Percentiles rank a stretch among this genome's conserved stretches.
phyloP scores from a whole-genome alignment of 2,329 filamentous ascomycete genomes.

The Dactylellina sp. region DNA sequence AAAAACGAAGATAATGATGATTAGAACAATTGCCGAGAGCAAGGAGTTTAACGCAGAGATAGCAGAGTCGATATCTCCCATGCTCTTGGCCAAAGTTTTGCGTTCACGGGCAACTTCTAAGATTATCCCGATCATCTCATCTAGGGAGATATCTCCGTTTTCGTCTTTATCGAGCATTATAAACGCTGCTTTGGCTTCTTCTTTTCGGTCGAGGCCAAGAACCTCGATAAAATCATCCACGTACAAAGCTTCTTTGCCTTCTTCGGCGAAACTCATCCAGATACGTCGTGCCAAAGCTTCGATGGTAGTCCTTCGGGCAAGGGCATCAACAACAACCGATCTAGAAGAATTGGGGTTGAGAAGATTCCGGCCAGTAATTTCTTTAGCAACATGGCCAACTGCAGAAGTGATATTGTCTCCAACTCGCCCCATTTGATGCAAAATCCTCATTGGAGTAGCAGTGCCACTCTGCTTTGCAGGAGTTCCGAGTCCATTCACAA shows the following conservation, averaged over 20 bases:
- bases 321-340: slow-evolving; percentile 86
- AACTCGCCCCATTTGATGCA: slow-evolving; percentile 78
- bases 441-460: slow-evolving; percentile 81
- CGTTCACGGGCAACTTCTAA: slow-evolving; percentile 85
- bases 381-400: slow-evolving; percentile 91
- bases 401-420: slow-evolving; percentile 94
- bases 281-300: slow-evolving; percentile 86
- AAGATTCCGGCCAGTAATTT: slow-evolving; percentile 90
- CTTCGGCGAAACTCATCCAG: slow-evolving; percentile 98
- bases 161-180: slow-evolving; percentile 81
- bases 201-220: slow-evolving; percentile 77
- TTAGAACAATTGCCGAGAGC: slow-evolving; percentile 80
- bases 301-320: slow-evolving; percentile 84
- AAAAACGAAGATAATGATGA: slow-evolving; percentile 86
- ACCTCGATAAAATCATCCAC: slow-evolving; percentile 88
- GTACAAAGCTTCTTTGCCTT: slow-evolving; percentile 83
- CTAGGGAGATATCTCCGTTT: slow-evolving; percentile 93
- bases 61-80: slow-evolving; percentile 83
- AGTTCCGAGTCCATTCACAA: slow-evolving; percentile 67
- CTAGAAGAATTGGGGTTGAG: slow-evolving; percentile 93
- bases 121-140: slow-evolving; percentile 92
- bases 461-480: slow-evolving; percentile 70
- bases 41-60: slow-evolving; percentile 90
- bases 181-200: slow-evolving; percentile 89
- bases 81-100: slow-evolving; percentile 88